These are phyloP conservation scores for Verticillium dahliae DNA, from an alignment of 2,329 filamentous ascomycete genomes.

Conservation along the genomic window DNA sequence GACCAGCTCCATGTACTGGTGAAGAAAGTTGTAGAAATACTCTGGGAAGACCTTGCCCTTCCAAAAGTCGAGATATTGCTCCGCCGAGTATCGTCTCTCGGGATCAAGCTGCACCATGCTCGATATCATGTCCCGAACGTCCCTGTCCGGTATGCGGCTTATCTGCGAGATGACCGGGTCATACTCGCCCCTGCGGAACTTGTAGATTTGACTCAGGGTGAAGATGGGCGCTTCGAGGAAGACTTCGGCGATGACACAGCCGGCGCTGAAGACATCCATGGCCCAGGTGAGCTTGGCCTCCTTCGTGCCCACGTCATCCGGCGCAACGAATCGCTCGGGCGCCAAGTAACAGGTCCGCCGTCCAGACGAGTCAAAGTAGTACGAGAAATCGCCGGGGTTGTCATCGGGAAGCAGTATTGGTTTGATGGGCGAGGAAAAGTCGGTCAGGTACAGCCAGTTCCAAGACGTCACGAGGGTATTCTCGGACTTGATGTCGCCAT, in stretches of 20 bases:
- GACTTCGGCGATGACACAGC: slow-evolving; percentile 93
- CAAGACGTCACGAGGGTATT: slow-evolving; percentile 96
- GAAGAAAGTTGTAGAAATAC: slow-evolving; percentile 96
- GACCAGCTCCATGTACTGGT: slow-evolving; percentile 95
- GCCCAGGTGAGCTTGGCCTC: slow-evolving; percentile 68
- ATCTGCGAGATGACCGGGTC: slow-evolving; percentile 77
- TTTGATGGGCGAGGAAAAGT: slow-evolving; percentile 95
- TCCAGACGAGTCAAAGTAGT: slow-evolving; percentile 92
- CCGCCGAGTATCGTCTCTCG: slow-evolving; percentile 83
- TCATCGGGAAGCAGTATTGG: slow-evolving; percentile 90
- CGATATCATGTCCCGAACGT: slow-evolving; percentile 80
- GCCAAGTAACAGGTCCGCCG: slow-evolving; percentile 91
- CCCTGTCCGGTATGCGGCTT: slow-evolving; percentile 78
- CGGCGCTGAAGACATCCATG: slow-evolving; percentile 97
- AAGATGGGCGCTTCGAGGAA: slow-evolving; percentile 97
- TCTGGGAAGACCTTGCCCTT: slow-evolving; percentile 86
- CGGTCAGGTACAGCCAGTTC: slow-evolving; percentile 98
- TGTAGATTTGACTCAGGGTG: slow-evolving; percentile 91
- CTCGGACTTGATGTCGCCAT: slow-evolving; percentile 98
- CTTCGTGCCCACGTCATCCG: slow-evolving; percentile 58
- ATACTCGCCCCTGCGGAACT: slow-evolving; percentile 88
- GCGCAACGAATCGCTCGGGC: slow-evolving; percentile 79
- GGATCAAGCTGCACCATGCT: slow-evolving; percentile 97
- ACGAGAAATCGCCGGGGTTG: slow-evolving; percentile 94
- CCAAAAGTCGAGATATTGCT: slow-evolving; percentile 88